Evolutionary conservation across 2,329 filamentous ascomycete genomes (phyloP), one percentile per base, ranked within the genome.

Genomic region (Xylaria sp.): DNA sequence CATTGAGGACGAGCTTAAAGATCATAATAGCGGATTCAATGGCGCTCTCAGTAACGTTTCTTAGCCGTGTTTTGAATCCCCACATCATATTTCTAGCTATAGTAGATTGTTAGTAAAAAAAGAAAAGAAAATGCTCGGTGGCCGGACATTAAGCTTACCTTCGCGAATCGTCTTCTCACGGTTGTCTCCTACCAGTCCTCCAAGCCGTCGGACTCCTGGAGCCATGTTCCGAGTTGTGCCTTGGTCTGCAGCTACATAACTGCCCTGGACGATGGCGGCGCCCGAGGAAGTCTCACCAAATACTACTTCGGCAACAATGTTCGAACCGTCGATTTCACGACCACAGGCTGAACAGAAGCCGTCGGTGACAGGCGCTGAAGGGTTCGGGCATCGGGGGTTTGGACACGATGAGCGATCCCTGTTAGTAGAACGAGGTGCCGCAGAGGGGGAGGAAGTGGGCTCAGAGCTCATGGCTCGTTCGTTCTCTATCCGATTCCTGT

Each of bases 281-380:
- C 96, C 96, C 41, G 89, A 90, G 0, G 93, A 89, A 34, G 90
- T 92, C 83, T 99, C 95, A 73, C 94, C 94, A 77, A 98, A 99
- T 25, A 91, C 91, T 71, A 98, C 89, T 80, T 99, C 96, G 58
- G 94, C 89, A 67, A 98, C 94, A 71, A 98, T 97, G 77, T 97
- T 94, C 78, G 90, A 91, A 78, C 97, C 92, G 74, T 92, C 91
- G 65, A 95, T 89, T 73, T 97, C 89, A 69, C 89, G 91, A 86
- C 94, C 95, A 80, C 96, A 98, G 56, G 89, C 91, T 70, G 90
- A 89, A 82, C 96, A 98, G 73, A 93, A 87, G 46, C 89, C 89
- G 73, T 90, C 88, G 62, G 87, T 83, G 59, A 91, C 69, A 6
- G 76, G 76, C 7, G 78, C 86, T 65, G 89, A 86, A 18, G 88